Conservation (phyloP, 2,329 filamentous ascomycete genomes). For the Neofusicoccum sp. region DNA sequence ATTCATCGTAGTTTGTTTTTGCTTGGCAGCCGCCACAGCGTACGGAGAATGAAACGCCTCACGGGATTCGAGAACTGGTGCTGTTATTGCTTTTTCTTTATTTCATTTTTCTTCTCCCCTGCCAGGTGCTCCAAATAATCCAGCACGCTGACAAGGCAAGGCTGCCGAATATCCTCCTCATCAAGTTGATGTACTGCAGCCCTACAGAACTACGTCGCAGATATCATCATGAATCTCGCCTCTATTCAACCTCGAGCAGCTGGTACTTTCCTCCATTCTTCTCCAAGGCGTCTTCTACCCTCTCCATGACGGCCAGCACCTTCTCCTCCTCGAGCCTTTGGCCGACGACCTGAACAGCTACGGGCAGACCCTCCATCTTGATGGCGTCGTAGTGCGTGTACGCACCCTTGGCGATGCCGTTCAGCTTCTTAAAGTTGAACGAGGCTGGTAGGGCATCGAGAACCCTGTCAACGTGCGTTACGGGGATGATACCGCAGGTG, state of each 20-base stretch:
- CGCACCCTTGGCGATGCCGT: conserved; percentile 78
- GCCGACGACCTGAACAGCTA: conserved; percentile 83
- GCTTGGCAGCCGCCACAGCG: too few relatives aligned
- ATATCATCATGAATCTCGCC: neutral
- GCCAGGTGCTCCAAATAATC: too few relatives aligned
- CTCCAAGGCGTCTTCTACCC: conserved; percentile 73
- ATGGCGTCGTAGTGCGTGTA: conserved; percentile 83
- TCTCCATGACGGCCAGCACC: conserved; percentile 78
- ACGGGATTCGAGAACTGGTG: too few relatives aligned
- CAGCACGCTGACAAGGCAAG: too few relatives aligned
- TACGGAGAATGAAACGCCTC: too few relatives aligned
- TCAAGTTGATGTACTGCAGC: neutral
- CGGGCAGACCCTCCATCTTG: conserved; percentile 85
- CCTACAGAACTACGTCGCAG: neutral
- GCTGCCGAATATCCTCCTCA: too few relatives aligned
- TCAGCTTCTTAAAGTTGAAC: conserved; percentile 67
- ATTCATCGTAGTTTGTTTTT: too few relatives aligned
- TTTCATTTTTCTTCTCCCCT: too few relatives aligned
- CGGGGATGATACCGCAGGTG: conserved; percentile 76
- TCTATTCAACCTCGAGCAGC: conserved; percentile 49
- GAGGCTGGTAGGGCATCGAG: conserved; percentile 66
- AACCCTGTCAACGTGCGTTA: conserved; percentile 76
- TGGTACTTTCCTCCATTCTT: conserved; percentile 53
- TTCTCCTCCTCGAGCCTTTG: conserved; percentile 83
- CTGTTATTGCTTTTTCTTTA: too few relatives aligned